These are phyloP conservation scores for Aspergillus sp. DNA, from an alignment of 2,329 filamentous ascomycete species.

Conservation along the genomic window DNA sequence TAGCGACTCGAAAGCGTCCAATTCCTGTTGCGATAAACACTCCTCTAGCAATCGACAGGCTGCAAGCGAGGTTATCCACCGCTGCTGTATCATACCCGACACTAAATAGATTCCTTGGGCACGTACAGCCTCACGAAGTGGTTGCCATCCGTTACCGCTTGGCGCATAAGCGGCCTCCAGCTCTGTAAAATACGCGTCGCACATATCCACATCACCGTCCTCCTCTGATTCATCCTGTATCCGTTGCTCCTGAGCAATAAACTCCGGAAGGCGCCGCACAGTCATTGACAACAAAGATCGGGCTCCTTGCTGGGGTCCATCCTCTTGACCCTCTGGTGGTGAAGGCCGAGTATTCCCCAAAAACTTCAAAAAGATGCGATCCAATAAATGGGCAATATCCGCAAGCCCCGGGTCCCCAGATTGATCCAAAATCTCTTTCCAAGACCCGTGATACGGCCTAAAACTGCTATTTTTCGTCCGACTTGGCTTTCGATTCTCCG, in stretches of 20 bases:
- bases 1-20: slow-evolving; percentile 39
- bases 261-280: slow-evolving; percentile 36
- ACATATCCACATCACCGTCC: slow-evolving; percentile 40
- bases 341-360: slow-evolving; percentile 32
- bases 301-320: slow-evolving; percentile 20
- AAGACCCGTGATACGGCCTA: slow-evolving; percentile 31
- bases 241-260: slow-evolving; percentile 40
- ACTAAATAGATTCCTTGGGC: slow-evolving; percentile 41
- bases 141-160: slow-evolving; percentile 37
- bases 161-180: slow-evolving; percentile 41
- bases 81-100: slow-evolving; percentile 35
- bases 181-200: slow-evolving; percentile 43
- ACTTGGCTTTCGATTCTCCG: slow-evolving; percentile 14
- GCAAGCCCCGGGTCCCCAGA: slow-evolving; percentile 34
- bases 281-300: slow-evolving; percentile 42
- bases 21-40: slow-evolving; percentile 29
- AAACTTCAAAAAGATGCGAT: slow-evolving; percentile 38
- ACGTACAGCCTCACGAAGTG: slow-evolving; percentile 42
- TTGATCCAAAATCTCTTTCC: slow-evolving; percentile 35
- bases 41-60: slow-evolving; percentile 34
- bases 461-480: slow-evolving; percentile 29
- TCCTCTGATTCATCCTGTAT: slow-evolving; percentile 33
- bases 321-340: not conserved
- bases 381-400: slow-evolving; percentile 36
- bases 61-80: slow-evolving; percentile 35